These are phyloP conservation scores for Mycosphaerella sp. DNA, from an alignment of 2,329 filamentous ascomycete species.

Conservation along the genomic window DNA sequence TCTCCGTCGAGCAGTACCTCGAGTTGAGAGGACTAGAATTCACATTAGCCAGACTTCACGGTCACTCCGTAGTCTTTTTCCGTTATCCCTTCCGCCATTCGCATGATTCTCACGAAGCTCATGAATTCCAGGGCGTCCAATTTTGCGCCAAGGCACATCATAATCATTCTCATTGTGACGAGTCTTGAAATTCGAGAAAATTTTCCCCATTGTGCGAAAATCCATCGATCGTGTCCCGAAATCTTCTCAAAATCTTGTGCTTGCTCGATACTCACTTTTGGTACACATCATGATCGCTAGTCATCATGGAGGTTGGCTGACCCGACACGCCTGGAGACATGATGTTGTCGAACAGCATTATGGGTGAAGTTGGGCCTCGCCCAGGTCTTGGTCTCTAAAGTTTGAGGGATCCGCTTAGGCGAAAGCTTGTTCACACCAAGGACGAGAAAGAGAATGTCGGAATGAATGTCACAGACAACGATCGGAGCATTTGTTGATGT, in stretches of 20 bases:
- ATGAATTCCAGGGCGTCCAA: no score
- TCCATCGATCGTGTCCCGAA: background rate
- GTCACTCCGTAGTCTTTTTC: no score
- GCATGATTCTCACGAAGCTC: no score
- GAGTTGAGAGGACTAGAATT: conserved; percentile 58
- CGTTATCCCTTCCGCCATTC: no score
- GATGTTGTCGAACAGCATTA: conserved; percentile 3
- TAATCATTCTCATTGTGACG: no score
- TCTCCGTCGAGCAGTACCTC: conserved; percentile 67
- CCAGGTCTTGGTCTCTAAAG: background rate
- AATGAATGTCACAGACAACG: background rate
- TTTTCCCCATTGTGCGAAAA: background rate
- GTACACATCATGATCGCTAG: conserved; percentile 28
- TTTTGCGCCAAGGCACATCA: no score
- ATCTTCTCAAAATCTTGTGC: background rate
- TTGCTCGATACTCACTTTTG: conserved; percentile 25
- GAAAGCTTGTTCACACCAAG: background rate
- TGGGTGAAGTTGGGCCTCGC: background rate
- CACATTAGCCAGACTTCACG: conserved; percentile 12
- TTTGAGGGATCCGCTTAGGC: background rate
- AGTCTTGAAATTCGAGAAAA: no score
- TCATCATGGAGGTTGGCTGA: conserved; percentile 23
- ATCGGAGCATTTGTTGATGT: background rate
- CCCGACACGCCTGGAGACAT: conserved; percentile 11
- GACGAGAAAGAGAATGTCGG: background rate